Evolutionary conservation across 345 rosid genomes (phyloP).

Genomic region (Rhizophora apiculata): DNA sequence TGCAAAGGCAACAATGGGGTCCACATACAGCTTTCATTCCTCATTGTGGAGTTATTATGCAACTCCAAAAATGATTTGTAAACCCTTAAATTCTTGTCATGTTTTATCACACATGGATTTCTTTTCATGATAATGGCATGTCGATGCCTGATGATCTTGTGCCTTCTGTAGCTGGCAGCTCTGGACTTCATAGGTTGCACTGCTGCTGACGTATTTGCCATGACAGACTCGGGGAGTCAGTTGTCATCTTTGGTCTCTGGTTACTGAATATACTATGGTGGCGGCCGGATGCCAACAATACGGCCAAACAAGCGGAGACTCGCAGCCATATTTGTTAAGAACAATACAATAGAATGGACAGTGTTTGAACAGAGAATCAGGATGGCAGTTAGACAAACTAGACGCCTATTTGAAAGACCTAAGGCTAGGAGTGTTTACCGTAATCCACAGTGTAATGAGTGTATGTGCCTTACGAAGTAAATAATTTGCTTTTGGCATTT

Average conservation of each 20-base stretch:
- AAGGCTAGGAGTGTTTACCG: slow-evolving; percentile 81
- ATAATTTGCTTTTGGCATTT: too few species aligned
- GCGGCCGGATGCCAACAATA: slow-evolving; percentile 90
- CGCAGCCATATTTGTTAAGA: slow-evolving; percentile 64
- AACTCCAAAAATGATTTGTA: not conserved
- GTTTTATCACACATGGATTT: not conserved
- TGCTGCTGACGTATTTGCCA: slow-evolving; percentile 82
- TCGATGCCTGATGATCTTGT: slow-evolving; percentile 1
- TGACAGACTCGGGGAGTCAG: slow-evolving; percentile 98
- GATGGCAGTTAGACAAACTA: slow-evolving; percentile 87
- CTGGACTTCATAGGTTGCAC: slow-evolving; percentile 88
- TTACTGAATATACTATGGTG: slow-evolving; percentile 74
- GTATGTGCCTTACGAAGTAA: slow-evolving; percentile 53
- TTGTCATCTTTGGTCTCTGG: slow-evolving; percentile 88
- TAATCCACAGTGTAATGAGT: slow-evolving; percentile 78
- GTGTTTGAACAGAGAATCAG: slow-evolving; percentile 88
- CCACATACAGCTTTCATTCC: not conserved
- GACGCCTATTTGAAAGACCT: slow-evolving; percentile 72
- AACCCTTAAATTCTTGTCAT: not conserved
- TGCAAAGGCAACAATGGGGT: too few species aligned
- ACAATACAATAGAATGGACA: slow-evolving; percentile 78
- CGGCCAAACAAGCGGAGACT: slow-evolving; percentile 81
- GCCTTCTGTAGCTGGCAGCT: slow-evolving; percentile 68
- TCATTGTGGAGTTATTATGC: not conserved
- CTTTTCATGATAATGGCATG: not conserved